Conservation (phyloP, 2,329 filamentous ascomycete genomes). For the Xylaria sp. region DNA sequence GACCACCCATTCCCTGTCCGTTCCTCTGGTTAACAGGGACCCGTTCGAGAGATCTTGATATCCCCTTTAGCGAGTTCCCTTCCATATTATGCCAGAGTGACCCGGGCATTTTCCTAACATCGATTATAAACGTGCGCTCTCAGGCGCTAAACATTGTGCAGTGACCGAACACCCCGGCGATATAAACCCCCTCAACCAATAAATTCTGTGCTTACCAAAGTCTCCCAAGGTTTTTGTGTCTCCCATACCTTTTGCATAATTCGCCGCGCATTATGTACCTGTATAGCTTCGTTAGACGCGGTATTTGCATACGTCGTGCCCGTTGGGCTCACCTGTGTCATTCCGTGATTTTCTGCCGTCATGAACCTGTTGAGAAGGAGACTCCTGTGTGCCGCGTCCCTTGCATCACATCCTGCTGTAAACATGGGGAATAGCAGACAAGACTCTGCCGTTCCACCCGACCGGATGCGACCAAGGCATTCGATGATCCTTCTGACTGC, state of each 20-base stretch:
- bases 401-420: slow-evolving; percentile 76
- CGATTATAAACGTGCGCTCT: not conserved
- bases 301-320: not conserved
- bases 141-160: not conserved
- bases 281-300: slow-evolving; percentile 18
- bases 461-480: slow-evolving; percentile 63
- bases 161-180: not conserved
- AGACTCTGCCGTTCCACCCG: slow-evolving; percentile 71
- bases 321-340: slow-evolving; percentile 66
- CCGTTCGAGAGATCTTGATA: not conserved
- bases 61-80: not conserved
- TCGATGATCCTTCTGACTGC: slow-evolving; percentile 66
- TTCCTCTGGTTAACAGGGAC: not conserved
- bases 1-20: not conserved
- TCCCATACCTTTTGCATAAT: slow-evolving; percentile 73
- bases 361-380: slow-evolving; percentile 68
- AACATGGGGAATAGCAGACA: slow-evolving; percentile 82
- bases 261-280: slow-evolving; percentile 62
- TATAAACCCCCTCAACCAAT: slow-evolving; percentile 54
- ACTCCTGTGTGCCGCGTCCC: slow-evolving; percentile 55
- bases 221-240: slow-evolving; percentile 70
- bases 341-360: slow-evolving; percentile 71
- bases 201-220: slow-evolving; percentile 67
- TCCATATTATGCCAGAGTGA: not conserved
- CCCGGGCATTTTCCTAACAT: not conserved